Percentiles rank a stretch among this genome's conserved stretches.
These are phyloP conservation scores for Bassia scoparia DNA, from an alignment of 148 eudicot genomes.

Conservation along the genomic window DNA sequence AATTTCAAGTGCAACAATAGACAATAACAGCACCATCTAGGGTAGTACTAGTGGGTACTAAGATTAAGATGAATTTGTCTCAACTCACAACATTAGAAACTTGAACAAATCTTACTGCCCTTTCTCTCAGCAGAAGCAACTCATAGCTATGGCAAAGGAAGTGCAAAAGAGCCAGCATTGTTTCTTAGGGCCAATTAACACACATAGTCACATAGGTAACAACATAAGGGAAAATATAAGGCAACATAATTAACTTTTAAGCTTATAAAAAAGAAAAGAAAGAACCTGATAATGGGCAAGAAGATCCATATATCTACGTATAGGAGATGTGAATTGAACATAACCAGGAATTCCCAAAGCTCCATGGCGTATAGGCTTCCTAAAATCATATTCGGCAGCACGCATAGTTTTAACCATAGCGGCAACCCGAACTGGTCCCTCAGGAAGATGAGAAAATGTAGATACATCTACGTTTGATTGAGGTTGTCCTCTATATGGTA, in stretches of 20 bases:
- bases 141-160: no score
- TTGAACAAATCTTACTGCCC: no score
- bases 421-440: constrained; percentile 83
- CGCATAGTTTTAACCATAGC: constrained; percentile 80
- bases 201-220: no score
- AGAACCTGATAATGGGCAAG: constrained; percentile 96
- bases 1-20: no score
- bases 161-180: no score
- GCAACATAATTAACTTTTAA: neutral
- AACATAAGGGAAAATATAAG: neutral
- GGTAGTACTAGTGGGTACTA: no score
- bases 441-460: constrained; percentile 91
- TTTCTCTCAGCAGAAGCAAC: no score
- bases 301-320: constrained; percentile 97
- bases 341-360: constrained; percentile 89
- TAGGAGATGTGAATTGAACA: constrained; percentile 98
- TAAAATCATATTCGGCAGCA: constrained; percentile 91
- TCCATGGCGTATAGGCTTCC: constrained; percentile 88
- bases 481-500: constrained; percentile 91
- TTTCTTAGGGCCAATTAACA: no score
- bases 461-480: constrained; percentile 75
- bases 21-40: no score
- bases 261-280: constrained; percentile 14
- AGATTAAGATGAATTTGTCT: no score
- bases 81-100: no score